Evolutionary conservation across 2,329 filamentous ascomycete genomes (phyloP).

Genomic region (Cordyceps tenuipes): DNA sequence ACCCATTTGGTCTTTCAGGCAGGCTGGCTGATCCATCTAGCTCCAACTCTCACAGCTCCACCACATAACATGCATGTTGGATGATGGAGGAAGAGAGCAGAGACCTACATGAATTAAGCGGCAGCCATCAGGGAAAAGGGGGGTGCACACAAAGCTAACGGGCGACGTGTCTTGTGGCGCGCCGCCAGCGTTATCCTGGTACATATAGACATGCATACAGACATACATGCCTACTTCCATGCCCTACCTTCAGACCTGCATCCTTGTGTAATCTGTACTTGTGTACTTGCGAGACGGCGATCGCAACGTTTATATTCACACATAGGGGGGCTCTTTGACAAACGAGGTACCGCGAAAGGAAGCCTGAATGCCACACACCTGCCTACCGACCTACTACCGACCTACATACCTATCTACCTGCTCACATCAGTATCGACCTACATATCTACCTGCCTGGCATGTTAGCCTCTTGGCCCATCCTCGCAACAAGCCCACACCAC

Average conservation of each 20-base stretch:
- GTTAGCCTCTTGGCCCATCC: too few species aligned
- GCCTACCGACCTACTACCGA: too few species aligned
- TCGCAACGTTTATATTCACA: not conserved
- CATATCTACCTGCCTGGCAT: too few species aligned
- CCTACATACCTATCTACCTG: too few species aligned
- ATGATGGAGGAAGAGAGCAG: not conserved
- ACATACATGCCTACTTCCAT: too few species aligned
- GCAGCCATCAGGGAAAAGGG: not conserved
- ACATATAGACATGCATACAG: too few species aligned
- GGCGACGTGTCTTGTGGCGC: not conserved
- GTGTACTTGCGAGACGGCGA: not conserved
- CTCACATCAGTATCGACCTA: too few species aligned
- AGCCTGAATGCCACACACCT: not conserved
- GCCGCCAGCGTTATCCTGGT: not conserved
- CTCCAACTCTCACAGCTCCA: slow-evolving; percentile 1
- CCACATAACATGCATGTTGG: not conserved
- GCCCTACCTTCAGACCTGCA: too few species aligned
- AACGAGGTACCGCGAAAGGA: not conserved
- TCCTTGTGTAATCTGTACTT: too few species aligned
- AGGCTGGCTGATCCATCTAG: not conserved
- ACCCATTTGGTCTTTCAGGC: not conserved
- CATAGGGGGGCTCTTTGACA: not conserved
- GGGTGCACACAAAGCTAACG: not conserved
- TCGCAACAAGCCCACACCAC: not conserved
- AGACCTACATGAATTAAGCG: slow-evolving; percentile 7